phyloP scores from a whole-genome alignment of 331 rosid genomes.

The Malus hybrid region DNA sequence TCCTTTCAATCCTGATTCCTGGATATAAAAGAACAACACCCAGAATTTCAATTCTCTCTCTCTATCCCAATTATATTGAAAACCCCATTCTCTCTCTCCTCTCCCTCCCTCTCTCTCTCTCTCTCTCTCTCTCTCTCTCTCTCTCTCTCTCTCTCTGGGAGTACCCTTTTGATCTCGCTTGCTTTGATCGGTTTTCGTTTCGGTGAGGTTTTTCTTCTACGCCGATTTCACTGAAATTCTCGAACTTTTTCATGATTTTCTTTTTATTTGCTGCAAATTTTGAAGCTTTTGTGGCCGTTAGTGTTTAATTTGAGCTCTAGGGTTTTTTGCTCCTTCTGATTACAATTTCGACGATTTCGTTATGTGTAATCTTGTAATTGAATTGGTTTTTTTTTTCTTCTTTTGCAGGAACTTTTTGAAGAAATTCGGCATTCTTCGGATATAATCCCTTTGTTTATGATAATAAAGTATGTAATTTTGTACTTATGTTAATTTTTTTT shows the following conservation, averaged over 20 bases:
- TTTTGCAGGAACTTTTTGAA: conserved; percentile 8
- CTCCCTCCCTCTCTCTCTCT: conserved; percentile 22
- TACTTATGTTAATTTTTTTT: conserved; percentile 4
- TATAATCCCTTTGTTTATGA: conserved; percentile 30
- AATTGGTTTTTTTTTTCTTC: conserved; percentile 10
- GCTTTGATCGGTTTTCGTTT: conserved; percentile 25
- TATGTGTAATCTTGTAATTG: neutral
- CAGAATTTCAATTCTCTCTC: conserved; percentile 7
- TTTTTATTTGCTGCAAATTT: neutral
- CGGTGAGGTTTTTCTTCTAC: conserved; percentile 10
- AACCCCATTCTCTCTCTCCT: conserved; percentile 13
- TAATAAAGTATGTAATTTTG: conserved; percentile 37
- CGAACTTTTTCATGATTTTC: neutral
- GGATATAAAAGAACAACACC: neutral
- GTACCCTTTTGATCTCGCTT: conserved; percentile 18
- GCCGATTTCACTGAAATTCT: conserved; percentile 14
- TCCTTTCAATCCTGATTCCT: neutral
- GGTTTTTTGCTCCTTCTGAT: conserved; percentile 12
- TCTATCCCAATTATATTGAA: conserved; percentile 1
- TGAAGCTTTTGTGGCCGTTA: conserved; percentile 14
- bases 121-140: conserved; percentile 20
- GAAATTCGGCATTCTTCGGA: neutral
- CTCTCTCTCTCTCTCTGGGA: too few relatives aligned
- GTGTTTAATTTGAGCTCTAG: conserved; percentile 6
- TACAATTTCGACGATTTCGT: conserved; percentile 10